Evolutionary conservation across 2,329 filamentous ascomycete genomes (phyloP).

Genomic region (Neofusicoccum ribis): DNA sequence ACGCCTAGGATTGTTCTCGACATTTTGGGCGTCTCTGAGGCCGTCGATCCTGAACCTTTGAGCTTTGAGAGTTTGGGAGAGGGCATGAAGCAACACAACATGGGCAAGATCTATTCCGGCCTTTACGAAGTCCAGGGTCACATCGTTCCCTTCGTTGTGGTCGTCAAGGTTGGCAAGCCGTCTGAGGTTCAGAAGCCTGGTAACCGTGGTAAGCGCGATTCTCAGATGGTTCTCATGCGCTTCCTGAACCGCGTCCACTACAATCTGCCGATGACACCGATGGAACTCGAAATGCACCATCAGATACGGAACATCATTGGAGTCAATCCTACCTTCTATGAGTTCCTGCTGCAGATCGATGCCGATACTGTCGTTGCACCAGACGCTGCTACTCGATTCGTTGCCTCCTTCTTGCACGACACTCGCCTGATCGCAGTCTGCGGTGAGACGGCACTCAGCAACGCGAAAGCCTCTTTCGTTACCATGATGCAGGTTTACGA

Average conservation of each 20-base stretch:
- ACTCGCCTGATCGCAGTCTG: constrained; percentile 92
- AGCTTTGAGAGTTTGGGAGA: constrained; percentile 97
- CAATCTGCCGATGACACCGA: constrained; percentile 90
- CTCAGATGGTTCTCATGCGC: constrained; percentile 96
- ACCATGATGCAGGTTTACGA: constrained; percentile 99
- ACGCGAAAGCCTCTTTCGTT: constrained; percentile 87
- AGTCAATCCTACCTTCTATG: constrained; percentile 97
- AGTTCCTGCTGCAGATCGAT: constrained; percentile 94
- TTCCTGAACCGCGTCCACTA: constrained; percentile 99
- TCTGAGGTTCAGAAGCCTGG: constrained; percentile 75
- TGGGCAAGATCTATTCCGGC: constrained; percentile 98
- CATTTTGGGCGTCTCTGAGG: constrained; percentile 91
- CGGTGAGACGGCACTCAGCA: constrained; percentile 90
- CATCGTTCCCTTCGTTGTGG: constrained; percentile 94
- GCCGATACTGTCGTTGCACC: constrained; percentile 91
- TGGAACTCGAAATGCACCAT: constrained; percentile 98
- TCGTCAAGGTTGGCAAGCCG: constrained; percentile 91
- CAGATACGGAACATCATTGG: constrained; percentile 98
- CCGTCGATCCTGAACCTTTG: constrained; percentile 89
- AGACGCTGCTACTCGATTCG: constrained; percentile 89
- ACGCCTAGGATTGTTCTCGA: constrained; percentile 95
- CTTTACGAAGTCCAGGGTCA: constrained; percentile 97
- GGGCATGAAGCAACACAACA: constrained; percentile 96
- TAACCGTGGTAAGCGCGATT: constrained; percentile 99
- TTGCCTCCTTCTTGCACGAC: constrained; percentile 86